These are phyloP conservation scores for Amaranthus hypochondriacus DNA, from an alignment of 148 eudicot genomes.

Conservation along the genomic window DNA sequence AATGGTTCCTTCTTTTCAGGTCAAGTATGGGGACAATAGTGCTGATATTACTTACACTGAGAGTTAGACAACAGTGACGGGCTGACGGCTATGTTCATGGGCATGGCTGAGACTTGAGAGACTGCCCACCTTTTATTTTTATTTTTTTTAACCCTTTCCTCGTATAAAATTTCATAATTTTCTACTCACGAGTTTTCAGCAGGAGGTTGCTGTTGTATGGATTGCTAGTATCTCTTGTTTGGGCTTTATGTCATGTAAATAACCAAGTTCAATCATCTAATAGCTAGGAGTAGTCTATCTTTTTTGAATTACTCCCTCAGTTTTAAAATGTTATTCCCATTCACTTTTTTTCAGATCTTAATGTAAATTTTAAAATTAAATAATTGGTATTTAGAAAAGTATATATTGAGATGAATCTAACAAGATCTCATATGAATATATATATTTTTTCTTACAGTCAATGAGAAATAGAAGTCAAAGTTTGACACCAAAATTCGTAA, in stretches of 20 bases:
- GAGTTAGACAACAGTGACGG: constrained; percentile 63
- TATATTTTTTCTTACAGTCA: too few relatives aligned
- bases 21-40: constrained; percentile 80
- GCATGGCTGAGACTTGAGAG: constrained; percentile 7
- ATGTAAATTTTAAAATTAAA: too few relatives aligned
- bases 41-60: constrained; percentile 66
- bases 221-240: constrained; percentile 2
- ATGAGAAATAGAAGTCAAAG: too few relatives aligned
- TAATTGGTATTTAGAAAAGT: too few relatives aligned
- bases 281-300: too few relatives aligned
- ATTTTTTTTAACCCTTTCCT: too few relatives aligned
- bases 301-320: too few relatives aligned
- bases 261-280: neutral
- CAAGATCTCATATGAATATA: too few relatives aligned
- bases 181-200: neutral
- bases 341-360: too few relatives aligned
- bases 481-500: too few relatives aligned
- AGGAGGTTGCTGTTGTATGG: neutral
- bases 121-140: neutral
- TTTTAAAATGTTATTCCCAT: too few relatives aligned
- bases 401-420: too few relatives aligned
- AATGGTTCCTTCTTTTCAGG: constrained; percentile 37
- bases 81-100: constrained; percentile 35
- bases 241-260: constrained; percentile 21
- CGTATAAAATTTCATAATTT: neutral